A percentile compares a stretch with the other conserved stretches of the same genome.
Conservation (phyloP, 108 stramenopile genomes). For the Fragilariopsis cylindrus region DNA sequence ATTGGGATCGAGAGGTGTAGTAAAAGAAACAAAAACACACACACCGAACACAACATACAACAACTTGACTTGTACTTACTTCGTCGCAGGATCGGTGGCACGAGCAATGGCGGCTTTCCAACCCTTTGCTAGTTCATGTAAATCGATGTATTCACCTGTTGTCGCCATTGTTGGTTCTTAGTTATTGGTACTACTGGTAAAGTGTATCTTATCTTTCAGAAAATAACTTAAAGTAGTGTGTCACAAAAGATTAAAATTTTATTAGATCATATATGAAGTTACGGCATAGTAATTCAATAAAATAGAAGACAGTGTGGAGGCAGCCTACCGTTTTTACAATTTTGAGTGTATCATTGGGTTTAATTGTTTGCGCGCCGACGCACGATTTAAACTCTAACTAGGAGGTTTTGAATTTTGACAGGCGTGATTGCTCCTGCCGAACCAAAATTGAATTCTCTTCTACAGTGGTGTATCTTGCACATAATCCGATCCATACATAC, state of each 20-base stretch:
- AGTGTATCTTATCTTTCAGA: not conserved
- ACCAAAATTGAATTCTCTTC: not conserved
- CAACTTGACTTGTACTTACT: slow-evolving; percentile 30
- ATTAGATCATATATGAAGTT: no score
- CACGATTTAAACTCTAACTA: not conserved
- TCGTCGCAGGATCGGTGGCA: slow-evolving; percentile 76
- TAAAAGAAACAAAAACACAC: not conserved
- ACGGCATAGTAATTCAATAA: no score
- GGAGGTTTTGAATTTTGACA: not conserved
- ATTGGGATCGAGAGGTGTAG: not conserved
- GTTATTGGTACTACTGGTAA: not conserved
- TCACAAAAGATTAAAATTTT: no score
- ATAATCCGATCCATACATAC: no score
- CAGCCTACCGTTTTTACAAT: no score
- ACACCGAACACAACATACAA: slow-evolving; percentile 4
- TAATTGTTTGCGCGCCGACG: not conserved
- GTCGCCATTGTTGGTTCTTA: slow-evolving; percentile 18
- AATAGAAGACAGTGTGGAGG: no score
- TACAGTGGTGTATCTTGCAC: no score
- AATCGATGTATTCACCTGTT: slow-evolving; percentile 56
- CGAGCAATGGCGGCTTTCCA: slow-evolving; percentile 87
- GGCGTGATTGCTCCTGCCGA: not conserved
- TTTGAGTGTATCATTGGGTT: not conserved
- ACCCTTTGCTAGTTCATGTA: slow-evolving; percentile 86
- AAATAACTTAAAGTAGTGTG: no score